Evolutionary conservation across 2,329 filamentous ascomycete genomes (phyloP), one percentile per base, ranked within the genome.

Genomic region (Epichloe aotearoae): DNA sequence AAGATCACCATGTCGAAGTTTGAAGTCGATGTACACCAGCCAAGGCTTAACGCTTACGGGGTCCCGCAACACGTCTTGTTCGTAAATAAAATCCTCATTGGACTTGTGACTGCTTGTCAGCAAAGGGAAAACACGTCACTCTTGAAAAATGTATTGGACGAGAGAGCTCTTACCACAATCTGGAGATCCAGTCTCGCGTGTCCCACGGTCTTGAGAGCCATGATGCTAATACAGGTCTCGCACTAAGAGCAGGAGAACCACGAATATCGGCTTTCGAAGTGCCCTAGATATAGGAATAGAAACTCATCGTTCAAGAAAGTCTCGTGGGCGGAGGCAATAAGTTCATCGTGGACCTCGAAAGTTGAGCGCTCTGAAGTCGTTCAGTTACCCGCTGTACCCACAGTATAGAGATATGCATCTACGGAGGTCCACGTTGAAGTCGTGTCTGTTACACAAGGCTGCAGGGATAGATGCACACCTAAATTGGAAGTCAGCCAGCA

Each of bases 21-120:
- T 98, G 76, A 87, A 90, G 58, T 88, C 83, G 65, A 91, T 86
- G 68, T 97, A 98, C 58, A 88, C 83, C 52, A 98, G 78, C 93
- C 93, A 98, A 62, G 93, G 90, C 69, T 91, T 94, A 58, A 91
- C 82, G 66, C 83, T 93, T 61, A 84, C 85, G 8, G 83, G 80
- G 62, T 94, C 88, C 59, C 90, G 86, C 57, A 93, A 73, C 54
- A 97, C 82, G 67, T 98, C 93, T 70, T 96, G 90, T 71, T 98
- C 94, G 74, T 97, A 98, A 54, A 95, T 80, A 50, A 87, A 84
- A 71, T 98, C 93, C 71, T 94, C 88, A 64, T 89, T 86, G 60
- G 82, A 77, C 80, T 91, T 57, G 2, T 59, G 57, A 60, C 64
- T 54, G n/a, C 17, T 46, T n/a, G 50, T 51, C 33, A 51, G 39